These are phyloP conservation scores for Puccinia brachypodii DNA, from an alignment of 1,284 basidiomycete genomes.

Conservation along the genomic window DNA sequence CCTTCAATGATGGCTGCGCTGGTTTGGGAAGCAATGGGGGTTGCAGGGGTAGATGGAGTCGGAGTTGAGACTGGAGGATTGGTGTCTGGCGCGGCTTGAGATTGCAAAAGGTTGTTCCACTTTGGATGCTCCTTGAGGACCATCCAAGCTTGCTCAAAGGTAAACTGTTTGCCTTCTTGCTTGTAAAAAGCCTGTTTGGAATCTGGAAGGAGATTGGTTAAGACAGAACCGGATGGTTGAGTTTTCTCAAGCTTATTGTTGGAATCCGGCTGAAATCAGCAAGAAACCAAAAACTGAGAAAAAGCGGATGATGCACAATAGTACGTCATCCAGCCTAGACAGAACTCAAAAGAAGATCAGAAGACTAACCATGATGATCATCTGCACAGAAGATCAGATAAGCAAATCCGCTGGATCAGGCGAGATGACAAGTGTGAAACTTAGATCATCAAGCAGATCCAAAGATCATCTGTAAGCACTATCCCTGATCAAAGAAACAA, in stretches of 20 bases:
- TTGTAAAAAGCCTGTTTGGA: neutral
- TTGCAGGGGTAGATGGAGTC: neutral
- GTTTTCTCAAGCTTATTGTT: neutral
- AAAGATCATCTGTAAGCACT: too few relatives aligned
- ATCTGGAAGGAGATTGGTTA: neutral
- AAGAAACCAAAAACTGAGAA: too few relatives aligned
- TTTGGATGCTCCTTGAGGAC: neutral
- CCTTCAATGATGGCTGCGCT: neutral
- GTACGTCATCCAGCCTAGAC: too few relatives aligned
- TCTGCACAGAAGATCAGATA: too few relatives aligned
- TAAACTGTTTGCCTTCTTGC: conserved; percentile 16
- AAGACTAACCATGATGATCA: too few relatives aligned
- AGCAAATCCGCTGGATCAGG: too few relatives aligned
- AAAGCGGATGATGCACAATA: too few relatives aligned
- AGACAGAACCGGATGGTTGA: neutral
- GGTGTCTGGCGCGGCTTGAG: neutral
- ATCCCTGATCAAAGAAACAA: too few relatives aligned
- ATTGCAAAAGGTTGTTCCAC: neutral
- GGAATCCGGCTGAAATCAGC: too few relatives aligned
- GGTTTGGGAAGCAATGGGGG: neutral
- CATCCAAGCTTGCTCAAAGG: conserved; percentile 6
- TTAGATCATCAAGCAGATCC: too few relatives aligned
- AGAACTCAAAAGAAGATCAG: too few relatives aligned
- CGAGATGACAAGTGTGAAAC: too few relatives aligned
- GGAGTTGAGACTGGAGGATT: neutral